phyloP scores from a whole-genome alignment of 2,329 filamentous ascomycete genomes.

The Berkeleyomyces basicola region DNA sequence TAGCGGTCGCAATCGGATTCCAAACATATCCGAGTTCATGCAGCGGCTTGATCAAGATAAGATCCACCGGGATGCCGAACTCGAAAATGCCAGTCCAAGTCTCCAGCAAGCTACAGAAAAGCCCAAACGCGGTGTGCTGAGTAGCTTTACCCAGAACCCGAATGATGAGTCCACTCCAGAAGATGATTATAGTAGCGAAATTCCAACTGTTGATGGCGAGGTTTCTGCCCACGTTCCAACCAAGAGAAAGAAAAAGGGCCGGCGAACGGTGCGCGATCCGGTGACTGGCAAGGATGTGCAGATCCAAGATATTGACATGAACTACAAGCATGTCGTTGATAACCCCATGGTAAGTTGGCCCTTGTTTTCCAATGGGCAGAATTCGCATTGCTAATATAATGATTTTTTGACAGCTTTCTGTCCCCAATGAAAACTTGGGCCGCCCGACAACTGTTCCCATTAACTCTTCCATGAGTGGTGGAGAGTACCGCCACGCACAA shows the following conservation, averaged over 20 bases:
- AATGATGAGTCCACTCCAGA: slow-evolving; percentile 11
- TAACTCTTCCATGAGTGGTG: slow-evolving; percentile 50
- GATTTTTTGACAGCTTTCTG: slow-evolving; percentile 40
- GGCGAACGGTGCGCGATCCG: slow-evolving; percentile 65
- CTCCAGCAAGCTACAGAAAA: neutral
- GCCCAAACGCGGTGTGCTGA: neutral
- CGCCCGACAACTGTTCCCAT: slow-evolving; percentile 59
- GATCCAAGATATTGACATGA: slow-evolving; percentile 64
- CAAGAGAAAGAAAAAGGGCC: slow-evolving; percentile 35
- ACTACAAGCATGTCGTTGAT: slow-evolving; percentile 51
- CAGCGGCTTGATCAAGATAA: slow-evolving; percentile 66
- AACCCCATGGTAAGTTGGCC: slow-evolving; percentile 43
- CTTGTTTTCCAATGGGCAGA: no score
- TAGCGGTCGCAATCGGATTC: slow-evolving; percentile 67
- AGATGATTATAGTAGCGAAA: slow-evolving; percentile 17
- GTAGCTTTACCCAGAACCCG: slow-evolving; percentile 22
- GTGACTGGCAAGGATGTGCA: slow-evolving; percentile 73
- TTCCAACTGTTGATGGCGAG: slow-evolving; percentile 25
- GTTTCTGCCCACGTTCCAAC: slow-evolving; percentile 18
- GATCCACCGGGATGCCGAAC: slow-evolving; percentile 51
- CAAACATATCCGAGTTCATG: slow-evolving; percentile 74
- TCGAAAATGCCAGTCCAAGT: slow-evolving; percentile 38
- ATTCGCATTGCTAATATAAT: neutral
- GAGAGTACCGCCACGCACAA: slow-evolving; percentile 71
- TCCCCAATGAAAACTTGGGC: slow-evolving; percentile 78